phyloP scores from a whole-genome alignment of 2,329 filamentous ascomycete species.

The Apiospora sp. region DNA sequence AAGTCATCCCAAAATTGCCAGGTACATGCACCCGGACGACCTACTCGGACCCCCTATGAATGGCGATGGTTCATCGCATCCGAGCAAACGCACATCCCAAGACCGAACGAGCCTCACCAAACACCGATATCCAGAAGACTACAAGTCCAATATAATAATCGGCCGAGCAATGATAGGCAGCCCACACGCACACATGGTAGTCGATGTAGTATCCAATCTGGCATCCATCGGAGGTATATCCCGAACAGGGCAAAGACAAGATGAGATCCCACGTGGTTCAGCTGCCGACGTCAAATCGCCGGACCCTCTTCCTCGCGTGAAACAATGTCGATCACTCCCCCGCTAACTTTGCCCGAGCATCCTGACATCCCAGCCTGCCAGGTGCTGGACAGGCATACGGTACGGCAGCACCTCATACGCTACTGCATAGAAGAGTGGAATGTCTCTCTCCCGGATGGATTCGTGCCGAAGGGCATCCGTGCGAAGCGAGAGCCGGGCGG shows the following conservation, averaged over 20 bases:
- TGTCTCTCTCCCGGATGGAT: not conserved
- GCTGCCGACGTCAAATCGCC: not conserved
- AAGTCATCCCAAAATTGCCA: not conserved
- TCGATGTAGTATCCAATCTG: not conserved
- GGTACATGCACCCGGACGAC: not conserved
- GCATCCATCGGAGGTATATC: not conserved
- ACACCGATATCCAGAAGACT: not conserved
- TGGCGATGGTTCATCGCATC: not conserved
- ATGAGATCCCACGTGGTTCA: not conserved
- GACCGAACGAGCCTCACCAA: not conserved
- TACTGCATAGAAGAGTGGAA: not conserved
- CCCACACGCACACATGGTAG: not conserved
- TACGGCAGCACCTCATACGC: not conserved
- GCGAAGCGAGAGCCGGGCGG: not conserved
- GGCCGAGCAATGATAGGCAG: not conserved
- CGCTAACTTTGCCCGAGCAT: not conserved
- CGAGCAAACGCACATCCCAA: not conserved
- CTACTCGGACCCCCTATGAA: not conserved
- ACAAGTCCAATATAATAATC: not conserved
- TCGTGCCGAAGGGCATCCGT: not conserved
- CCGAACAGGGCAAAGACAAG: not conserved
- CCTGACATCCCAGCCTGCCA: not conserved
- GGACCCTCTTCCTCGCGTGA: not conserved
- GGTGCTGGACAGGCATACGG: not conserved
- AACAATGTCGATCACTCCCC: not conserved